Percentiles rank a stretch among this genome's conserved stretches.
phyloP scores from a whole-genome alignment of 148 eudicot genomes.

The Simmondsia chinensis region DNA sequence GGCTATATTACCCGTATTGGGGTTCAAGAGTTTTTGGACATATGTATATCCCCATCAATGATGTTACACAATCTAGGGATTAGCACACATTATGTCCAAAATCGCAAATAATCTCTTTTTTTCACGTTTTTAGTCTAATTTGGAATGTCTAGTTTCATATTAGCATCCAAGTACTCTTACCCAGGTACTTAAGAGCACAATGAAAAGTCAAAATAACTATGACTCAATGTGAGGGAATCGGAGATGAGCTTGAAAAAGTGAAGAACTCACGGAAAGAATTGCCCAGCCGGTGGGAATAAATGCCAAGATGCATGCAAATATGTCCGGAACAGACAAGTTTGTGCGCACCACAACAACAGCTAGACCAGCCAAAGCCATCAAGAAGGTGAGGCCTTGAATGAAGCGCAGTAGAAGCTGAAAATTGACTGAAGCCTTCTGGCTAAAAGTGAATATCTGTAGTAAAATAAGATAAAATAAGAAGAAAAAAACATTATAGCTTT shows the following conservation, averaged over 20 bases:
- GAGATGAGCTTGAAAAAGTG: neutral
- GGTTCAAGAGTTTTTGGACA: no score
- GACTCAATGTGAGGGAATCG: neutral
- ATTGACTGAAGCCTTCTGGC: conserved; percentile 95
- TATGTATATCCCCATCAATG: no score
- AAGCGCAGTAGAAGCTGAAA: conserved; percentile 90
- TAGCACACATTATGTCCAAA: no score
- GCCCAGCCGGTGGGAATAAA: conserved; percentile 98
- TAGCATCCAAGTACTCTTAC: no score
- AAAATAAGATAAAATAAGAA: no score
- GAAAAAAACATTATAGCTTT: no score
- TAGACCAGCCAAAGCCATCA: conserved; percentile 71
- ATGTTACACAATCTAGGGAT: no score
- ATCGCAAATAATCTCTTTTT: no score
- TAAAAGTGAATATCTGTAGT: conserved; percentile 88
- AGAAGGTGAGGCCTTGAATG: conserved; percentile 77
- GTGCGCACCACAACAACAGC: conserved; percentile 53
- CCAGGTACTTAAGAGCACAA: no score
- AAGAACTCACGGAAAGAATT: conserved; percentile 68
- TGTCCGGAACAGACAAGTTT: conserved; percentile 41
- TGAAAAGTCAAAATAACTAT: neutral
- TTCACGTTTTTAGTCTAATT: no score
- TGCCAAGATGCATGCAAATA: conserved; percentile 85
- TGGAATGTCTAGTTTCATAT: no score
- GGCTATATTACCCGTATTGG: neutral